A percentile compares a stretch with the other conserved stretches of the same genome.
Evolutionary conservation across 1,284 basidiomycete species (phyloP).

Genomic region (Ustilago lituana): DNA sequence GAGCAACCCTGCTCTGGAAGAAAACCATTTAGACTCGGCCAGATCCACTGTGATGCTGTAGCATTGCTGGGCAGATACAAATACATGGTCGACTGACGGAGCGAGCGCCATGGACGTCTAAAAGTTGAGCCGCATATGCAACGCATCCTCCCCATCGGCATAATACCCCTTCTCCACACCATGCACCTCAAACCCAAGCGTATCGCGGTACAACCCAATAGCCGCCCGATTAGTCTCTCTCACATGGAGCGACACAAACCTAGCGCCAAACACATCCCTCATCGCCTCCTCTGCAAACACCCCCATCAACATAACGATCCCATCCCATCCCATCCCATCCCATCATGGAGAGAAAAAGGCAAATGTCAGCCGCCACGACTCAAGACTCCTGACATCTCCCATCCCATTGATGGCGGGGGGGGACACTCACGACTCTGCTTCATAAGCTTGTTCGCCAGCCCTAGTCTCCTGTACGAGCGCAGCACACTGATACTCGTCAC

Average conservation of each 20-base stretch:
- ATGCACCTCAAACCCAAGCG: constrained; percentile 64
- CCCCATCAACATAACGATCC: too few relatives aligned
- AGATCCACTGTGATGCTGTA: too few relatives aligned
- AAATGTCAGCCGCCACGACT: too few relatives aligned
- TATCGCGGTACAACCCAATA: constrained; percentile 64
- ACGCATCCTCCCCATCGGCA: constrained; percentile 65
- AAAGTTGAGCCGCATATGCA: constrained; percentile 63
- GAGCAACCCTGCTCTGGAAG: too few relatives aligned
- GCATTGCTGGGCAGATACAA: too few relatives aligned
- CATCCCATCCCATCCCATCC: too few relatives aligned
- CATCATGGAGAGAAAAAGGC: too few relatives aligned
- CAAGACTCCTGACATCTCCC: too few relatives aligned
- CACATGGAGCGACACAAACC: constrained; percentile 65
- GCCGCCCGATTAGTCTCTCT: constrained; percentile 65
- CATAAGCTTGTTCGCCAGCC: constrained; percentile 66
- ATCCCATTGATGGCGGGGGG: too few relatives aligned
- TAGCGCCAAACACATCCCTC: constrained; percentile 64
- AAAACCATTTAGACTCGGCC: too few relatives aligned
- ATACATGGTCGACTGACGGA: too few relatives aligned
- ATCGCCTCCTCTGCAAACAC: constrained; percentile 67
- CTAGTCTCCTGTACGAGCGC: constrained; percentile 62
- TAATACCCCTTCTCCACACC: constrained; percentile 65
- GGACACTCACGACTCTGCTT: constrained; percentile 62
- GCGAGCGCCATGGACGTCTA: neutral
- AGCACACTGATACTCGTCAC: constrained; percentile 66